Conservation (phyloP, 2,329 filamentous ascomycete genomes). For the Beauveria medogensis region DNA sequence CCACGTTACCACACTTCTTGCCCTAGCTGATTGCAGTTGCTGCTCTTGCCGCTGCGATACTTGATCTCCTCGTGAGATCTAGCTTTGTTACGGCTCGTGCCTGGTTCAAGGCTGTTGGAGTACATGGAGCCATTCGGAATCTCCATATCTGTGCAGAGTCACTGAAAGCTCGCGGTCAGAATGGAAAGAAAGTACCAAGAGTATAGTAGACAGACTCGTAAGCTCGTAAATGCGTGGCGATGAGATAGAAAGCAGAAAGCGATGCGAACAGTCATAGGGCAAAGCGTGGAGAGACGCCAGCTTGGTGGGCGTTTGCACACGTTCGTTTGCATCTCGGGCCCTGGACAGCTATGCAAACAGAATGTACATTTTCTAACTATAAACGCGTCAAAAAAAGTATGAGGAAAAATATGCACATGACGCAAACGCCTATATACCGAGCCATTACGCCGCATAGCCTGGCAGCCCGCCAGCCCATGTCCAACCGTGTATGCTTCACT, state of each 20-base stretch:
- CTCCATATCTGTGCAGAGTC: no score
- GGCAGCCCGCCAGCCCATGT: not conserved
- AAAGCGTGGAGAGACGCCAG: not conserved
- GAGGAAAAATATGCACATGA: not conserved
- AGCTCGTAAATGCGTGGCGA: not conserved
- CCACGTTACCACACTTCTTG: no score
- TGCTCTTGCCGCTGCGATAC: no score
- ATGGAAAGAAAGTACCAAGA: no score
- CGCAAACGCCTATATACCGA: not conserved
- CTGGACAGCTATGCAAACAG: not conserved
- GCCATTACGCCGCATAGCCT: not conserved
- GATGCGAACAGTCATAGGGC: no score
- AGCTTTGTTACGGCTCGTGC: no score
- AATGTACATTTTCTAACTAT: not conserved
- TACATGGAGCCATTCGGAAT: no score
- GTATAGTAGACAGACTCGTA: not conserved
- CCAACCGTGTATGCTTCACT: not conserved
- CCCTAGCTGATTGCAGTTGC: no score
- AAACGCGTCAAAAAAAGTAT: not conserved
- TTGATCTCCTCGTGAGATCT: no score
- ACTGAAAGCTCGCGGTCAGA: no score
- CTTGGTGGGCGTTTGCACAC: not conserved
- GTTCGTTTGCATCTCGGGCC: not conserved
- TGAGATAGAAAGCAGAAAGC: not conserved
- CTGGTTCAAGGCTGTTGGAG: no score